Evolutionary conservation across 192 early-diverging fungal genomes (phyloP).

Genomic region (Ambispora gerdemannii): DNA sequence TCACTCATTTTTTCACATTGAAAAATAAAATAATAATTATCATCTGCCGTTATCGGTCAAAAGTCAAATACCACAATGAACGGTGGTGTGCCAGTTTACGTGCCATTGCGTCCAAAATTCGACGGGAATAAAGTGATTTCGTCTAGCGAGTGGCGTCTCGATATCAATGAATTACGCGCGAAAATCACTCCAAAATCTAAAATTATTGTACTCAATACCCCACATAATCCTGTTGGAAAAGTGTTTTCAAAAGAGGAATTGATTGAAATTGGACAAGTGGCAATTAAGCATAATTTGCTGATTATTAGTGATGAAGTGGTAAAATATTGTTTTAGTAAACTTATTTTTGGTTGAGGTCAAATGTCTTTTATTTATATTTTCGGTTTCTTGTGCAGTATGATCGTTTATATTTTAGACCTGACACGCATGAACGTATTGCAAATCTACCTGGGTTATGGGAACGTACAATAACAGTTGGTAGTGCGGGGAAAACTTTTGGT

Average conservation of each 20-base stretch:
- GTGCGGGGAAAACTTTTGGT: conserved; percentile 91
- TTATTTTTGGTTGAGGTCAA: background rate
- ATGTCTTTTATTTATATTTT: background rate
- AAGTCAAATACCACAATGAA: conserved; percentile 79
- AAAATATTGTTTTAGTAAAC: background rate
- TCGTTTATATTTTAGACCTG: conserved; percentile 78
- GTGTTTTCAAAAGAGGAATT: conserved; percentile 77
- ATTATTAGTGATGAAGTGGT: conserved; percentile 91
- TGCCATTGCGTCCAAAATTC: conserved; percentile 65
- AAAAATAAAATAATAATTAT: no score
- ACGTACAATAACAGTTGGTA: conserved; percentile 90
- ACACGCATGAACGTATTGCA: conserved; percentile 69
- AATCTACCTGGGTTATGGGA: conserved; percentile 86
- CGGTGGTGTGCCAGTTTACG: conserved; percentile 82
- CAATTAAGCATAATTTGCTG: conserved; percentile 77
- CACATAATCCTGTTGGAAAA: conserved; percentile 92
- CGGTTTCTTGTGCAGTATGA: conserved; percentile 57
- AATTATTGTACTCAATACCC: conserved; percentile 92
- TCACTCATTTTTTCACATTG: no score
- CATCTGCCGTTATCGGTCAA: background rate
- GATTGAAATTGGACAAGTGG: conserved; percentile 69
- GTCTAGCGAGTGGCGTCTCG: conserved; percentile 83
- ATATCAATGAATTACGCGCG: conserved; percentile 72
- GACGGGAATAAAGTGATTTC: conserved; percentile 53
- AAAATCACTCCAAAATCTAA: conserved; percentile 76